Base-by-base conservation (phyloP, 306 rosid genomes). In the Vigna hirtella region DNA sequence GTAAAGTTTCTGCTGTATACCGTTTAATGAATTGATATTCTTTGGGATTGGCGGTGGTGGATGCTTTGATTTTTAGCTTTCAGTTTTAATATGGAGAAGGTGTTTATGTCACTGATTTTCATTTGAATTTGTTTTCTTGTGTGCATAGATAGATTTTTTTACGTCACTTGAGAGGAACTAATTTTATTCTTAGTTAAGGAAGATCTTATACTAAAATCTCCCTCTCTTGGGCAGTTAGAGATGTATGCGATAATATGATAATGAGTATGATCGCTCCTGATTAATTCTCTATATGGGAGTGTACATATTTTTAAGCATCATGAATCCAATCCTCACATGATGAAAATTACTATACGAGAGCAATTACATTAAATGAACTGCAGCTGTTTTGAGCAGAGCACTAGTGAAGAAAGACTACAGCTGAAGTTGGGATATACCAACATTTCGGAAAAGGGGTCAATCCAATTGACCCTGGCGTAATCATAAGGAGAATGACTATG, bases 1-100 rank as follows among this genome's bases (percentile, higher is more conserved):
- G 97, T 92, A 86, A 72, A 28, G 28, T 73, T 71, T 14, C 61
- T 66, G 30, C 12, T 32, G 56, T 66, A 71, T 14, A 26, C 38
- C 52, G 16, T 38, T 40, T 16, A 17, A 17, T 13, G 40, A 24
- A 57, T 57, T 57, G 7, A 24, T 58, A 26, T 58, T 58, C 17
- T 8, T 58, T 20, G 32, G 10, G 14, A 20, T 20, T 55, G 32
- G 32, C 7, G 32, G 30, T 55, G 7, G 18, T 3, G 7, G 53
- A 65, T 76, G 42, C 57, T 58, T 28, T 14, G 28, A 20, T 34
- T 18, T 66, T 71, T 66, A 12, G 7, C 16, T 61, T 76, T 71
- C 42, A 17, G 65, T 50, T 71, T 16, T 66, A 42, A n/a, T 56
- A 42, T 28, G 20, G 22, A 14, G 45, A 43, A 24, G 2, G 10